Conservation (phyloP, 306 rosid species). For the Malus fusca region DNA sequence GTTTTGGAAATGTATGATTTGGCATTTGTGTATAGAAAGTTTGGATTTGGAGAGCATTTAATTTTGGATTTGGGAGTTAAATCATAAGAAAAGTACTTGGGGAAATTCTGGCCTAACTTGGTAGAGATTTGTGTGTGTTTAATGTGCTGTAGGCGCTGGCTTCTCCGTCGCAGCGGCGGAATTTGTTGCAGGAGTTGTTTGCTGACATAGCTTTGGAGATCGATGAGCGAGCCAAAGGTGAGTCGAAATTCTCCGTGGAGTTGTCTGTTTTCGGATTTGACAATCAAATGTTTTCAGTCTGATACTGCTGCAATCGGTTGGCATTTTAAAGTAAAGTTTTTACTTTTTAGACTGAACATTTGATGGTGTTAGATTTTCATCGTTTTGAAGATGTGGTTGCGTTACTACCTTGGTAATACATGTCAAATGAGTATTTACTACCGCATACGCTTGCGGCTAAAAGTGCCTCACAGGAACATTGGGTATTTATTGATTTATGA, state of each 20-base stretch:
- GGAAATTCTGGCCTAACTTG: neutral
- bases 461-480: neutral
- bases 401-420: neutral
- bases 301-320: neutral
- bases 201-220: constrained; percentile 91
- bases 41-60: neutral
- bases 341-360: neutral
- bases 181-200: constrained; percentile 85
- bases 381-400: neutral
- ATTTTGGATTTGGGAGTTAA: neutral
- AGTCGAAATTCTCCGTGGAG: constrained; percentile 13
- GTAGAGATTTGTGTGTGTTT: neutral
- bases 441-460: neutral
- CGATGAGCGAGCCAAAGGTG: constrained; percentile 88
- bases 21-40: neutral
- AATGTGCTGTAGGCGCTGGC: constrained; percentile 58
- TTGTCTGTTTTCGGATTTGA: neutral
- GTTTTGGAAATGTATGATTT: neutral
- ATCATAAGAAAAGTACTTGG: neutral
- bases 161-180: constrained; percentile 78
- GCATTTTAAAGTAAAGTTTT: neutral
- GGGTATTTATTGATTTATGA: neutral
- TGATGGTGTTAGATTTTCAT: neutral
- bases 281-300: neutral
- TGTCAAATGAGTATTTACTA: neutral